phyloP scores from a whole-genome alignment of 768 basidiomycete genomes.

The Boletus vermiculosoides region DNA sequence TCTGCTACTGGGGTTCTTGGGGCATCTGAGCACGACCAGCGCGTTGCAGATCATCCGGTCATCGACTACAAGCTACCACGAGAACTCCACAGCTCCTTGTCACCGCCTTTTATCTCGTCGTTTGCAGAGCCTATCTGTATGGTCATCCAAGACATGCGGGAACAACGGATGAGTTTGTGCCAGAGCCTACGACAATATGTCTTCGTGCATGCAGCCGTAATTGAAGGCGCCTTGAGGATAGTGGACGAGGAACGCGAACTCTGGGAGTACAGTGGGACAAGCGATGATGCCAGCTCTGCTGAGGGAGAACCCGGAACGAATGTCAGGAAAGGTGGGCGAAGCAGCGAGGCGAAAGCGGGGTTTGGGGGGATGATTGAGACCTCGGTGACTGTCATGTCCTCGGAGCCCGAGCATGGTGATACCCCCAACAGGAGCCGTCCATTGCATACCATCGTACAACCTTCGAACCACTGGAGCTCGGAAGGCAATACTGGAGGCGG shows the following conservation, averaged over 20 bases:
- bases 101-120: conserved; percentile 59
- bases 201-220: conserved; percentile 84
- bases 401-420: not conserved
- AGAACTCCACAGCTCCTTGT: conserved; percentile 48
- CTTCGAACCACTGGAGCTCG: not conserved
- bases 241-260: conserved; percentile 66
- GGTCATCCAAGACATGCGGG: conserved; percentile 89
- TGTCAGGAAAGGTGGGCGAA: conserved; percentile 14
- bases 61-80: conserved; percentile 66
- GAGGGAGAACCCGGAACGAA: conserved; percentile 10
- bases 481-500: conserved; percentile 7
- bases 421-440: conserved; percentile 6
- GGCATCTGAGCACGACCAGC: conserved; percentile 10
- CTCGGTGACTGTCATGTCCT: not conserved
- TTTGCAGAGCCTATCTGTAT: conserved; percentile 77
- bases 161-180: conserved; percentile 95
- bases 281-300: conserved; percentile 21
- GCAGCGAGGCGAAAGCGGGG: conserved; percentile 13
- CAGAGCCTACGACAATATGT: conserved; percentile 94
- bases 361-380: not conserved
- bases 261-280: conserved; percentile 26
- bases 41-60: conserved; percentile 14
- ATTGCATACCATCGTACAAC: conserved; percentile 5
- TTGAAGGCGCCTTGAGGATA: conserved; percentile 76
- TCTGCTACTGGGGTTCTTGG: not conserved